A percentile compares a stretch with the other conserved stretches of the same genome.
Evolutionary conservation across 2,329 filamentous ascomycete species (phyloP).

Genomic region (Phialophora tarda): DNA sequence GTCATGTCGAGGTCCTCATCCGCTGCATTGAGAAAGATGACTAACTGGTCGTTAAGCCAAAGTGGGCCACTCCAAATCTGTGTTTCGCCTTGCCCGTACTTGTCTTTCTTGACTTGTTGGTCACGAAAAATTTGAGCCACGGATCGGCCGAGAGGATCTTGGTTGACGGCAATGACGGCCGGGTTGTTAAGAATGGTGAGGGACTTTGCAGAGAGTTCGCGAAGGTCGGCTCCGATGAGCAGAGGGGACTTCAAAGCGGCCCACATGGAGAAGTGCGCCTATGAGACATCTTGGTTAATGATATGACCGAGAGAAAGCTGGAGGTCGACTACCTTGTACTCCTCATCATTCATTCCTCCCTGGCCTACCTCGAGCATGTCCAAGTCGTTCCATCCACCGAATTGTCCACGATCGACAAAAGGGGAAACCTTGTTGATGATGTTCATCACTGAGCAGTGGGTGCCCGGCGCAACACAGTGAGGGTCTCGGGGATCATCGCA

Average conservation of each 20-base stretch:
- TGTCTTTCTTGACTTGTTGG: constrained; percentile 49
- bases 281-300: constrained; percentile 29
- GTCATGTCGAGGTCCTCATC: constrained; percentile 54
- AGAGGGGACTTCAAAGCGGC: constrained; percentile 54
- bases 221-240: constrained; percentile 55
- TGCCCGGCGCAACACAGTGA: constrained; percentile 53
- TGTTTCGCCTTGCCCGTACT: constrained; percentile 54
- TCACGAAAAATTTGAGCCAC: constrained; percentile 56
- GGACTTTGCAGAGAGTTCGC: constrained; percentile 47
- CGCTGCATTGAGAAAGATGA: constrained; percentile 60
- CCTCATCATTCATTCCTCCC: constrained; percentile 48
- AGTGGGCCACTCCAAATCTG: constrained; percentile 58
- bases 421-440: constrained; percentile 56
- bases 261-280: constrained; percentile 56
- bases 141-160: constrained; percentile 52
- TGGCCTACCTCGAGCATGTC: constrained; percentile 52
- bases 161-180: constrained; percentile 56
- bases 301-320: constrained; percentile 28
- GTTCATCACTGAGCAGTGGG: constrained; percentile 57
- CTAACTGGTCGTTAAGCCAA: constrained; percentile 55
- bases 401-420: constrained; percentile 49
- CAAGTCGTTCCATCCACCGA: constrained; percentile 55
- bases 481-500: constrained; percentile 48
- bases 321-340: constrained; percentile 29
- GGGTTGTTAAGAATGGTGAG: constrained; percentile 56